Percentiles rank a stretch among this genome's conserved stretches.
Evolutionary conservation across 495 filamentous ascomycete species (phyloP).

Genomic region (Gamarada debralockiae): DNA sequence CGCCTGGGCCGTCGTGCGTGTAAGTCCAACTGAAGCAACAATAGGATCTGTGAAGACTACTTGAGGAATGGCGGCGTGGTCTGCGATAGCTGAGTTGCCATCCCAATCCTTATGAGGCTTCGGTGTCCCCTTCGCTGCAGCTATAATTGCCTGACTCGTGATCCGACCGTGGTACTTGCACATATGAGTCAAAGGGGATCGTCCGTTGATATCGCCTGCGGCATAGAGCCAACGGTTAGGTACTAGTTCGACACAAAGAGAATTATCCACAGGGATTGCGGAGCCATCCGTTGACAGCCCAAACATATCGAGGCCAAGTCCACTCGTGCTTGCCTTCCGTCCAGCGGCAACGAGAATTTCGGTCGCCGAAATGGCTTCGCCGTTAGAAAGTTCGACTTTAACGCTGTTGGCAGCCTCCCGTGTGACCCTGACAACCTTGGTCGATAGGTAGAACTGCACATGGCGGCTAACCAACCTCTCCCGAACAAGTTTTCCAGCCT

Average conservation of each 20-base stretch:
- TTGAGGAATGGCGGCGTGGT: conserved; percentile 1
- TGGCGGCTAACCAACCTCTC: conserved; percentile 1
- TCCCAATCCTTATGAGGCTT: background rate
- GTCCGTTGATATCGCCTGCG: conserved; percentile 22
- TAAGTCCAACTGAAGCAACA: conserved; percentile 12
- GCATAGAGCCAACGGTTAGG: conserved; percentile 22
- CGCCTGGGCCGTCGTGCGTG: background rate
- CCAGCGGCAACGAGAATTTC: conserved; percentile 21
- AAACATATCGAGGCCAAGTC: conserved; percentile 21
- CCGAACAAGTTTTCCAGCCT: conserved; percentile 18
- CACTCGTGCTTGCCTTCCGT: conserved; percentile 15
- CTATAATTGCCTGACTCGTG: conserved; percentile 15
- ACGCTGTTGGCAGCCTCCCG: conserved; percentile 5
- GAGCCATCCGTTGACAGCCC: conserved; percentile 16
- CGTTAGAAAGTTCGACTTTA: conserved; percentile 9
- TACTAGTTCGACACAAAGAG: conserved; percentile 11
- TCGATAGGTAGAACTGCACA: conserved; percentile 1
- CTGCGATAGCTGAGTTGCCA: conserved; percentile 4
- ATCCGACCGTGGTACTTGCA: conserved; percentile 23
- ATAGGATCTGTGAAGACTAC: conserved; percentile 18
- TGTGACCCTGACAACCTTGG: conserved; percentile 1
- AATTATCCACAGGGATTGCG: conserved; percentile 15
- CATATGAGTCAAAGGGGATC: conserved; percentile 19
- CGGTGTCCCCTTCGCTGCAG: background rate
- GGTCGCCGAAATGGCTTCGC: conserved; percentile 12